Percentiles rank a stretch among this genome's conserved stretches.
Conservation (phyloP, 2,329 filamentous ascomycete species). For the Mycogone perniciosa region DNA sequence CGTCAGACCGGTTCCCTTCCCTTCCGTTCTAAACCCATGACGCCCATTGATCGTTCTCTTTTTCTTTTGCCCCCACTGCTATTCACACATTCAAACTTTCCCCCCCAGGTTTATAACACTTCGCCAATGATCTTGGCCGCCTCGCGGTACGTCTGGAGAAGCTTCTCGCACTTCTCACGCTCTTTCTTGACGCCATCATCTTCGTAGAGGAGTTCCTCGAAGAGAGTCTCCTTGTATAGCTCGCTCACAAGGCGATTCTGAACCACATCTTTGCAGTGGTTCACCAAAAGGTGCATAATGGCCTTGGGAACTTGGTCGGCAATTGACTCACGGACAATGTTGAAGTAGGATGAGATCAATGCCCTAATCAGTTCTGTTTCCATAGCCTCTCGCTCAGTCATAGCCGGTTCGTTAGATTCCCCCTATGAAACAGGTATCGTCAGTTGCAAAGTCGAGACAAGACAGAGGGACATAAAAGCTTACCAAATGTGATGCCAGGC, state of each 20-base stretch:
- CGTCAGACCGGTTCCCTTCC: not conserved
- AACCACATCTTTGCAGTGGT: conserved; percentile 96
- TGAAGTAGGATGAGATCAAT: conserved; percentile 97
- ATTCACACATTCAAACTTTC: not conserved
- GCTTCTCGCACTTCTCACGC: conserved; percentile 95
- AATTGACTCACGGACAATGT: conserved; percentile 97
- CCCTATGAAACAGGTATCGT: conserved; percentile 34
- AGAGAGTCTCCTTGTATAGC: conserved; percentile 85
- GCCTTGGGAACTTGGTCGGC: conserved; percentile 98
- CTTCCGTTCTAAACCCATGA: conserved; percentile 6
- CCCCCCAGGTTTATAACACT: conserved; percentile 57
- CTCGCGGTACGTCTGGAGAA: conserved; percentile 92
- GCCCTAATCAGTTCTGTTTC: conserved; percentile 96
- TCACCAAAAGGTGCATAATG: conserved; percentile 97
- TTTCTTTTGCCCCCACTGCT: conserved; percentile 25
- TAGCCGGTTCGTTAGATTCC: conserved; percentile 67
- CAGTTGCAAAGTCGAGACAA: not conserved
- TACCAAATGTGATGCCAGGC: conserved; percentile 51
- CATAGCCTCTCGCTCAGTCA: conserved; percentile 93
- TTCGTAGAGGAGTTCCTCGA: conserved; percentile 91
- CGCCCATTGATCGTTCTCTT: conserved; percentile 6
- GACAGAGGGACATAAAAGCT: conserved; percentile 27
- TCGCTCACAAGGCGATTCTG: conserved; percentile 95
- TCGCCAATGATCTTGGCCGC: conserved; percentile 97
- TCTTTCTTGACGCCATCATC: conserved; percentile 97